These are phyloP conservation scores for Chloromonas sp. DNA, from an alignment of 163 green algal genomes.

Conservation along the genomic window DNA sequence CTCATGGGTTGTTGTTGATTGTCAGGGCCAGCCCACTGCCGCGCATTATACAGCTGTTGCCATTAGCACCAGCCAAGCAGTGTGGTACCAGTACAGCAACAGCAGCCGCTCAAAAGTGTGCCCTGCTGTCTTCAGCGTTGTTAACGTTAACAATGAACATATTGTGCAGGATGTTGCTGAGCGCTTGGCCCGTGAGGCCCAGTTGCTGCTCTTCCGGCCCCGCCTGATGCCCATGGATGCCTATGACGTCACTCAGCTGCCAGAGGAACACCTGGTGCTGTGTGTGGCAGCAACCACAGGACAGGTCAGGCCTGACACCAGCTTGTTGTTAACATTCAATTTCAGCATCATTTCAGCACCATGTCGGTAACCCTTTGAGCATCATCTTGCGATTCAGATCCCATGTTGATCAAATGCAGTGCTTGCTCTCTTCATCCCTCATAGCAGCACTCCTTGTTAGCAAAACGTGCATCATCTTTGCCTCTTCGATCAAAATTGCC, in stretches of 20 bases:
- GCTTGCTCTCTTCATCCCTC: no score
- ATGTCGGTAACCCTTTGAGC: no score
- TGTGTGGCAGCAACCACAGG: constrained; percentile 78
- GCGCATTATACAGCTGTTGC: no score
- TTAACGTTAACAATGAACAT: no score
- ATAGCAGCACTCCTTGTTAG: no score
- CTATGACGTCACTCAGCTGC: constrained; percentile 59
- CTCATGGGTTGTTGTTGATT: no score
- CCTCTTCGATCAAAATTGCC: not conserved
- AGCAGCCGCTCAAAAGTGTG: not conserved
- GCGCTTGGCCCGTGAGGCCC: constrained; percentile 68
- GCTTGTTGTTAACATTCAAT: no score
- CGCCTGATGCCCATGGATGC: constrained; percentile 68
- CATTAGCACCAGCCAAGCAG: no score
- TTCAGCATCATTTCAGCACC: no score
- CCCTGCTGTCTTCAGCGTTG: not conserved
- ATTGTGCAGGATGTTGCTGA: constrained; percentile 86
- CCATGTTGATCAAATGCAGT: no score
- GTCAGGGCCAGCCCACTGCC: no score
- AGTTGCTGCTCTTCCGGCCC: constrained; percentile 44
- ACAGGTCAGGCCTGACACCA: constrained; percentile 33
- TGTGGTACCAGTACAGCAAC: not conserved
- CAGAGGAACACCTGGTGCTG: constrained; percentile 50
- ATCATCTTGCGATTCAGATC: no score
- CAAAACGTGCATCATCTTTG: not conserved